A percentile compares a stretch with the other conserved stretches of the same genome.
phyloP scores from a whole-genome alignment of 1,284 basidiomycete genomes.

The Cerioporus squamosus region DNA sequence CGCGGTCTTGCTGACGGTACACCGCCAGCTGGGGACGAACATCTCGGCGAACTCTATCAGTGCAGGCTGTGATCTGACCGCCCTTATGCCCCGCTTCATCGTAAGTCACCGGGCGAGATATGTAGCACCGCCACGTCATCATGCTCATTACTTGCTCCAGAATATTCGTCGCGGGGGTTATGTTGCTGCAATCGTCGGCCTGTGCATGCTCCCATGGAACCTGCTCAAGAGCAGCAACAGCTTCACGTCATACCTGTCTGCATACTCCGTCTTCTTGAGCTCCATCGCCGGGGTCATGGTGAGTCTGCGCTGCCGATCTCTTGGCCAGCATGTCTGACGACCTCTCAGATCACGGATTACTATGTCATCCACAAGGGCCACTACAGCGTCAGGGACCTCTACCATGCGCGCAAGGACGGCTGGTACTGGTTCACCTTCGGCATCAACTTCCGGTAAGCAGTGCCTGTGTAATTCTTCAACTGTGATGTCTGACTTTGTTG shows the following conservation, averaged over 20 bases:
- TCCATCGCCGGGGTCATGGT: constrained; percentile 87
- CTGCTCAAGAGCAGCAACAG: constrained; percentile 75
- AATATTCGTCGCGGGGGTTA: constrained; percentile 88
- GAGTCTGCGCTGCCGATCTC: constrained; percentile 20
- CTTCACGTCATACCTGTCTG: constrained; percentile 85
- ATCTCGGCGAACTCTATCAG: constrained; percentile 87
- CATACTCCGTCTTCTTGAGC: constrained; percentile 83
- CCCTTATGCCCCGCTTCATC: constrained; percentile 80
- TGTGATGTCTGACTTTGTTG: constrained; percentile 9
- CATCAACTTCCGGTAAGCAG: constrained; percentile 66
- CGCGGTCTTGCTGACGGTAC: neutral
- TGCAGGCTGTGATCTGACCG: constrained; percentile 86
- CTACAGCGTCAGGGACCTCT: constrained; percentile 76
- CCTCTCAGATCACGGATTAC: constrained; percentile 71
- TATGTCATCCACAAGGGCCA: constrained; percentile 78
- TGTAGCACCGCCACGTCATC: neutral
- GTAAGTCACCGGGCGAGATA: constrained; percentile 37
- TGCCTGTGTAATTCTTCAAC: neutral
- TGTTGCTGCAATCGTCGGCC: constrained; percentile 74
- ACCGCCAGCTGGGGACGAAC: constrained; percentile 57
- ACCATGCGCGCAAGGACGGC: constrained; percentile 55
- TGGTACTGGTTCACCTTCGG: constrained; percentile 84
- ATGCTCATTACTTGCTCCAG: constrained; percentile 33
- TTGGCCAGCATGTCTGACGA: neutral
- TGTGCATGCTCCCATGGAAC: constrained; percentile 83